phyloP scores from a whole-genome alignment of 768 basidiomycete species.

The Agrocybe praecox region DNA sequence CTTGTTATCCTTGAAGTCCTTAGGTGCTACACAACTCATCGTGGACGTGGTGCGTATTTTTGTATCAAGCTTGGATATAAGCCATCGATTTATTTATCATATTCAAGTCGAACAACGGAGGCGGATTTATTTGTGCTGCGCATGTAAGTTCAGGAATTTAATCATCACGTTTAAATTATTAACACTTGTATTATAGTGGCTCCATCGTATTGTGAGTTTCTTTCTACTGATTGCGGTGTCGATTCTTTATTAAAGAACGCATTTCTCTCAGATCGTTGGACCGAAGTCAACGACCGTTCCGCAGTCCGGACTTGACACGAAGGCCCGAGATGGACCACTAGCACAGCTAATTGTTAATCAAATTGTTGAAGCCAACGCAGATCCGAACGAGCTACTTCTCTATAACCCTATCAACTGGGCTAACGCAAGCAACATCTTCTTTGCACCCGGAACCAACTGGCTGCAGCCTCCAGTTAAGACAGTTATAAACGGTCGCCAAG shows the following conservation, averaged over 20 bases:
- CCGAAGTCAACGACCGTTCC: slow-evolving; percentile 56
- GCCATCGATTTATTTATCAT: not conserved
- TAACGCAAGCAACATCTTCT: slow-evolving; percentile 44
- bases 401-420: slow-evolving; percentile 56
- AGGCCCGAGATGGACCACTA: slow-evolving; percentile 49
- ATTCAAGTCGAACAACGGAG: slow-evolving; percentile 49
- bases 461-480: slow-evolving; percentile 43
- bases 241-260: not conserved
- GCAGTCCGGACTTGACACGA: slow-evolving; percentile 57
- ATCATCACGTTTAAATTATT: not conserved
- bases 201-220: slow-evolving; percentile 45
- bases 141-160: slow-evolving; percentile 41
- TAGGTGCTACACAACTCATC: slow-evolving; percentile 56
- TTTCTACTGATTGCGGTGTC: not conserved
- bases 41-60: slow-evolving; percentile 55
- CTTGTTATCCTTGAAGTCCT: slow-evolving; percentile 46
- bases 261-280: slow-evolving; percentile 44
- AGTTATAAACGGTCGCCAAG: slow-evolving; percentile 49
- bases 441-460: slow-evolving; percentile 48
- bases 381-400: slow-evolving; percentile 42
- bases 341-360: slow-evolving; percentile 50
- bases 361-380: slow-evolving; percentile 41
- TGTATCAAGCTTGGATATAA: not conserved
- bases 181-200: slow-evolving; percentile 31
- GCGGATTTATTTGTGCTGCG: slow-evolving; percentile 61